Conservation (phyloP, 2,329 filamentous ascomycete species). For the Mycosphaerella sp. region DNA sequence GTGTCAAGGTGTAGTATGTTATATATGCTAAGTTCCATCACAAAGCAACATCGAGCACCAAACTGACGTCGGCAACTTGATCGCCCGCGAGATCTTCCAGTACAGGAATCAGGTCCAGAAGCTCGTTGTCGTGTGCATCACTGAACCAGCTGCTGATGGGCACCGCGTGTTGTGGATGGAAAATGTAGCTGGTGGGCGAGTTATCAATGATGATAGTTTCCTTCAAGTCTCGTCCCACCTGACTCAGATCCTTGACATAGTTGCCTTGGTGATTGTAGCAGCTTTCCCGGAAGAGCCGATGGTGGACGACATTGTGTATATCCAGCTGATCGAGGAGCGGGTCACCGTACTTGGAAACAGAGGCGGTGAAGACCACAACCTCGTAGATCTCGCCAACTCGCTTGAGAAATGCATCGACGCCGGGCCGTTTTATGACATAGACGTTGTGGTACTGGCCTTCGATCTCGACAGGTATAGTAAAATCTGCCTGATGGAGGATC, state of each 20-base stretch:
- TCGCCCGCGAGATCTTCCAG: slow-evolving; percentile 89
- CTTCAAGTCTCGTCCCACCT: slow-evolving; percentile 89
- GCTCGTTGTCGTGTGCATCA: slow-evolving; percentile 97
- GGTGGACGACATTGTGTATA: slow-evolving; percentile 94
- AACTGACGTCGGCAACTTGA: slow-evolving; percentile 89
- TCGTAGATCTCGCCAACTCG: slow-evolving; percentile 95
- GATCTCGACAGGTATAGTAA: slow-evolving; percentile 97
- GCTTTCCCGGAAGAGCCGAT: slow-evolving; percentile 92
- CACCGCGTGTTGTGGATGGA: slow-evolving; percentile 97
- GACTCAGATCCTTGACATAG: slow-evolving; percentile 97
- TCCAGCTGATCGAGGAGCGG: slow-evolving; percentile 93
- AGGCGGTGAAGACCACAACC: slow-evolving; percentile 97
- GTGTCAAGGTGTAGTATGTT: slow-evolving; percentile 1
- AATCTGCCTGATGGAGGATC: slow-evolving; percentile 97
- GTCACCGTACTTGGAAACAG: slow-evolving; percentile 98
- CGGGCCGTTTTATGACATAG: slow-evolving; percentile 98
- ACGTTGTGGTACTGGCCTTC: slow-evolving; percentile 99
- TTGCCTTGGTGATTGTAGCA: slow-evolving; percentile 99
- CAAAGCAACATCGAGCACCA: slow-evolving; percentile 84
- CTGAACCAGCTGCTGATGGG: slow-evolving; percentile 99
- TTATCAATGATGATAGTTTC: slow-evolving; percentile 99
- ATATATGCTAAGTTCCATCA: slow-evolving; percentile 33
- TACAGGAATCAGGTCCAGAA: slow-evolving; percentile 93
- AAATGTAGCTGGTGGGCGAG: slow-evolving; percentile 98
- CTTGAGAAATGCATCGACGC: slow-evolving; percentile 98